Conservation (phyloP, 23 red algal genomes). For the Gracilaria gracilis region DNA sequence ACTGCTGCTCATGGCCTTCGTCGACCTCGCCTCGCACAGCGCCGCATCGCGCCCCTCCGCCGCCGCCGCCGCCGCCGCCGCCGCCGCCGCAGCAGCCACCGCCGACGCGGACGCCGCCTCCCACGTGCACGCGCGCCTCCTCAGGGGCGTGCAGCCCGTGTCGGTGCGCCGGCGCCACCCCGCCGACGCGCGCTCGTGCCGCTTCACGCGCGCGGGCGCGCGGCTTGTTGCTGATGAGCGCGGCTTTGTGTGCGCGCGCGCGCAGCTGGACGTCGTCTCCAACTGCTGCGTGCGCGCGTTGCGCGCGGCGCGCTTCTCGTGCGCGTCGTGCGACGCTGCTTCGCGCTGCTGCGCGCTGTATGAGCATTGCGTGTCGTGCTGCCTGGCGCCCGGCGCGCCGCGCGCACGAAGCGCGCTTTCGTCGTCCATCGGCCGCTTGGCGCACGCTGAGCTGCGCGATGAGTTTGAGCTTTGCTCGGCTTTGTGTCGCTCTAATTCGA, state of each 20-base stretch:
- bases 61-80: not conserved
- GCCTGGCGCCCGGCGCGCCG: slow-evolving; percentile 30
- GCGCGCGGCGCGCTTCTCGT: not conserved
- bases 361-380: slow-evolving; percentile 76
- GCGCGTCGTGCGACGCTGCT: slow-evolving; percentile 17
- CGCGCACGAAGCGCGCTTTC: not conserved
- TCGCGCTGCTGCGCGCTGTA: slow-evolving; percentile 37
- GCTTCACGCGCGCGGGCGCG: not conserved
- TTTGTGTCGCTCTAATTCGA: slow-evolving; percentile 57
- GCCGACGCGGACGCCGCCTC: not conserved
- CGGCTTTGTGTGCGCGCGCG: not conserved
- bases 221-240: not conserved
- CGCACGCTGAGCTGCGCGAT: not conserved
- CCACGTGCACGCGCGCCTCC: not conserved
- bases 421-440: not conserved
- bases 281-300: not conserved
- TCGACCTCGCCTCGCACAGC: no score
- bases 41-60: no score
- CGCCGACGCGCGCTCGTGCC: not conserved
- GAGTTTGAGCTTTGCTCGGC: slow-evolving; percentile 54
- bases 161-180: not conserved
- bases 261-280: not conserved
- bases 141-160: not conserved
- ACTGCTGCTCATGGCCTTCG: not conserved
- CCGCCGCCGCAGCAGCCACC: not conserved